A percentile compares a stretch with the other conserved stretches of the same genome.
These are phyloP conservation scores for Cytospora schulzeri DNA, from an alignment of 2,329 filamentous ascomycete species.

Conservation along the genomic window DNA sequence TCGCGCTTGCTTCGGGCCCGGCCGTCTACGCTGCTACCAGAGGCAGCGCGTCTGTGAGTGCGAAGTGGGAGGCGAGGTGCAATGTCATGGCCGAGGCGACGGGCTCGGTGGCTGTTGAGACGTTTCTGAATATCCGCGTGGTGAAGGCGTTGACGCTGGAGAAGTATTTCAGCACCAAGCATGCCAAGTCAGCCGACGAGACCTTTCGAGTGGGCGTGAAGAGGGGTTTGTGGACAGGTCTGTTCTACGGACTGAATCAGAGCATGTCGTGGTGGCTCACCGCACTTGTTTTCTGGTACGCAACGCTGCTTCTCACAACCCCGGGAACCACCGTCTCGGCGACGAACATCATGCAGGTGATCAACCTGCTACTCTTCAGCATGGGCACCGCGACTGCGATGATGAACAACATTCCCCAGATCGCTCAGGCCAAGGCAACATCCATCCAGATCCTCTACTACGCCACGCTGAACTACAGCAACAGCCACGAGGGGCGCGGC, in stretches of 20 bases:
- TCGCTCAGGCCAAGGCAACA: conserved; percentile 72
- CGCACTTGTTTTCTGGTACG: conserved; percentile 84
- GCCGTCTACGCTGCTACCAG: conserved; percentile 68
- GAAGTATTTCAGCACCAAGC: conserved; percentile 66
- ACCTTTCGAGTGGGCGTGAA: conserved; percentile 65
- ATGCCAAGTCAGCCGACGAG: conserved; percentile 51
- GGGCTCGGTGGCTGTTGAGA: conserved; percentile 69
- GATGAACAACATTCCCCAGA: conserved; percentile 76
- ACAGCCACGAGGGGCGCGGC: conserved; percentile 61
- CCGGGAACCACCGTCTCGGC: conserved; percentile 50
- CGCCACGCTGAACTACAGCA: conserved; percentile 56
- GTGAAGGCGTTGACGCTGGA: conserved; percentile 78
- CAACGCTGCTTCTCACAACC: conserved; percentile 62
- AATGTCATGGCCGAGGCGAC: conserved; percentile 64
- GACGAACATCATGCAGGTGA: conserved; percentile 68
- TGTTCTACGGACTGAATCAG: conserved; percentile 78
- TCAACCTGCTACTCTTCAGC: conserved; percentile 82
- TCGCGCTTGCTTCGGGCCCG: conserved; percentile 70
- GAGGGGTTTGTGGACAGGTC: conserved; percentile 67
- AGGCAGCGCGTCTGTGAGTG: conserved; percentile 65
- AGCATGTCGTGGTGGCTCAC: conserved; percentile 71
- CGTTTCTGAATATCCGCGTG: conserved; percentile 76
- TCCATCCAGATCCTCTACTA: conserved; percentile 74
- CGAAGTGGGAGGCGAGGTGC: conserved; percentile 71
- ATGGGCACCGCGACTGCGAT: conserved; percentile 72